Conservation (phyloP, 805 yeast genomes). For the Scheffersomyces spartinae region DNA sequence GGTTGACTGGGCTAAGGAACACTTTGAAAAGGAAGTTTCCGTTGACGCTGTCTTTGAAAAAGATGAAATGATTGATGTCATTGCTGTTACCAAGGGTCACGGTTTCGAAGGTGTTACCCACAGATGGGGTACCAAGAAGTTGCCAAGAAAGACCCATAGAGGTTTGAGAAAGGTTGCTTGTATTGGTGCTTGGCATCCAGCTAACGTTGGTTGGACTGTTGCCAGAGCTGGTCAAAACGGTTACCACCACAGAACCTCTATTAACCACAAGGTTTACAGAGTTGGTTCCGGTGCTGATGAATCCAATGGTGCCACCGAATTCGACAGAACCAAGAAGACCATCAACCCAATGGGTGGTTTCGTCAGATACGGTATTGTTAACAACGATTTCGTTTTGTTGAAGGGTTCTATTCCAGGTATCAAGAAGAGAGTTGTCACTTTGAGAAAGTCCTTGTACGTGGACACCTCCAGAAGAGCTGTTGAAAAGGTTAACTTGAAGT, state of each 20-base stretch:
- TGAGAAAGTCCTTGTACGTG: constrained; percentile 96
- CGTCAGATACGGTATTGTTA: constrained; percentile 97
- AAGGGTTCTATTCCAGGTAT: constrained; percentile 99
- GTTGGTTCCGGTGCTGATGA: constrained; percentile 95
- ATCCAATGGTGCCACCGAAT: constrained; percentile 88
- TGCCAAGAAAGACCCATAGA: constrained; percentile 99
- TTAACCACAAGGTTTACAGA: constrained; percentile 99
- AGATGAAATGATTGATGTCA: constrained; percentile 96
- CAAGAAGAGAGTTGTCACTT: constrained; percentile 98
- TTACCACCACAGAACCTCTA: constrained; percentile 99
- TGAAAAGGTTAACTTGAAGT: constrained; percentile 93
- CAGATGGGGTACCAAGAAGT: constrained; percentile 99
- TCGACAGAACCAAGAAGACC: constrained; percentile 99
- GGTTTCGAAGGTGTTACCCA: constrained; percentile 99
- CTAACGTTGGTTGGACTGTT: constrained; percentile 99
- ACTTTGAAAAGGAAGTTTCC: constrained; percentile 97
- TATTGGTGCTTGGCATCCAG: constrained; percentile 99
- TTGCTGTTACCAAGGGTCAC: constrained; percentile 99
- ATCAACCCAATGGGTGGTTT: constrained; percentile 99
- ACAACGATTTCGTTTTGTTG: constrained; percentile 93
- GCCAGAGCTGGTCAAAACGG: constrained; percentile 99
- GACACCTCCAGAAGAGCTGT: constrained; percentile 96
- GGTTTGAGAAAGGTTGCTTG: constrained; percentile 99
- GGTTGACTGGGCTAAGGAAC: constrained; percentile 97
- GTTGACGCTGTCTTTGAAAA: constrained; percentile 96